Evolutionary conservation across 805 yeast genomes (phyloP).

Genomic region (Clavispora phyllophila): DNA sequence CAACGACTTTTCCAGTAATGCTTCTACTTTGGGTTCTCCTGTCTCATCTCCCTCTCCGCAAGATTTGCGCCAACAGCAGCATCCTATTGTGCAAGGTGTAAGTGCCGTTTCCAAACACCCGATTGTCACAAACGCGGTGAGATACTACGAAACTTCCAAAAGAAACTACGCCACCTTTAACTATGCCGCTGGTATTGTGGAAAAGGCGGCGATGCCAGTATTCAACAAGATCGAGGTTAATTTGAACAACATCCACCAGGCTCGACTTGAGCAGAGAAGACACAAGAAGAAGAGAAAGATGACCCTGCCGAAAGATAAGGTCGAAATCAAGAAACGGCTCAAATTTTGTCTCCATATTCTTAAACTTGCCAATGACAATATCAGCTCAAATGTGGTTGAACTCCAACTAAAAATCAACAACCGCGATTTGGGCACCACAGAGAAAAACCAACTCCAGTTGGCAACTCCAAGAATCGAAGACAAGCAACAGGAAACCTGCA

Average conservation of each 20-base stretch:
- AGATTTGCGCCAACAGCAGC: constrained; percentile 18
- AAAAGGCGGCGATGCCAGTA: constrained; percentile 50
- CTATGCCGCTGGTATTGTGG: constrained; percentile 59
- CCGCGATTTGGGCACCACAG: constrained; percentile 36
- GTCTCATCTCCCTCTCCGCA: constrained; percentile 8
- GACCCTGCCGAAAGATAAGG: constrained; percentile 17
- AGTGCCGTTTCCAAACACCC: constrained; percentile 37
- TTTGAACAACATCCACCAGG: constrained; percentile 37
- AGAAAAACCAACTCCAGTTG: constrained; percentile 11
- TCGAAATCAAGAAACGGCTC: constrained; percentile 68
- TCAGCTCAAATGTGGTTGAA: constrained; percentile 59
- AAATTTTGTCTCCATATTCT: constrained; percentile 76
- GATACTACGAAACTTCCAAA: constrained; percentile 42
- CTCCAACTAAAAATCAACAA: constrained; percentile 48
- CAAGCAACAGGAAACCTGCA: background rate
- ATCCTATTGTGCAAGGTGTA: constrained; percentile 37
- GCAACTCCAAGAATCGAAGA: background rate
- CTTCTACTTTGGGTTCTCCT: constrained; percentile 12
- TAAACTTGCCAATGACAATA: constrained; percentile 73
- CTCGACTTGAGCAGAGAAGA: constrained; percentile 16
- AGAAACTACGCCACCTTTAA: constrained; percentile 45
- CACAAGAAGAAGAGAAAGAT: constrained; percentile 11
- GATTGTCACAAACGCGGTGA: constrained; percentile 45
- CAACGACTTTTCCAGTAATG: constrained; percentile 3
- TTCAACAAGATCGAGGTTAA: constrained; percentile 45